Percentiles rank a stretch among this genome's conserved stretches.
These are phyloP conservation scores for Hyparrhenia diplandra DNA, from an alignment of 176 grass and related monocot genomes.

Conservation along the genomic window DNA sequence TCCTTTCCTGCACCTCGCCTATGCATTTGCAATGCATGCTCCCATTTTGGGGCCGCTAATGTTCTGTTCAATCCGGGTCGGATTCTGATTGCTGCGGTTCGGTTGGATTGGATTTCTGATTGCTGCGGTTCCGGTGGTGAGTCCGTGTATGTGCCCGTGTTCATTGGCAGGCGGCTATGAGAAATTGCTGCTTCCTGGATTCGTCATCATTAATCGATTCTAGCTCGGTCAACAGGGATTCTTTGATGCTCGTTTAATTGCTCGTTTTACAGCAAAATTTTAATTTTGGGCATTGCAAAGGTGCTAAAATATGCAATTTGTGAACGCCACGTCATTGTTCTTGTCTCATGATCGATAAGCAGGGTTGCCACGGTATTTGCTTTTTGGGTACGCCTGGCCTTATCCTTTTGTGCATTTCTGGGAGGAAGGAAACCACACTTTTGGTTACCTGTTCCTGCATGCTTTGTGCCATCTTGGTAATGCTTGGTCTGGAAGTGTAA, in stretches of 20 bases:
- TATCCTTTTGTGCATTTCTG: conserved; percentile 2
- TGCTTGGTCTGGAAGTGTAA: neutral
- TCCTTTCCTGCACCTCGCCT: neutral
- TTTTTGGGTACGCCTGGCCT: conserved; percentile 5
- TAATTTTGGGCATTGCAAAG: neutral
- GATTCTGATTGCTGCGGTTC: neutral
- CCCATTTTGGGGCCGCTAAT: neutral
- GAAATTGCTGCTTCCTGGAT: neutral
- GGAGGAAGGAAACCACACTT: neutral
- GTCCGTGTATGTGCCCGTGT: neutral
- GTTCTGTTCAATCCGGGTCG: neutral
- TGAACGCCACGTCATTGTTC: neutral
- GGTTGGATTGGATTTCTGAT: neutral
- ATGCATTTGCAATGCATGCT: neutral
- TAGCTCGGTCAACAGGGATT: neutral
- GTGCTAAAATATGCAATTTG: neutral
- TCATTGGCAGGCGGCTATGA: neutral
- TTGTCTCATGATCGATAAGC: neutral
- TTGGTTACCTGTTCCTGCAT: neutral
- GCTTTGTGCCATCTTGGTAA: neutral
- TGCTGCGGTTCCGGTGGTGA: neutral
- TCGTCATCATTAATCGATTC: neutral
- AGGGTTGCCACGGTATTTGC: neutral
- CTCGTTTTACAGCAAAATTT: neutral
- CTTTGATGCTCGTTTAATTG: neutral